Evolutionary conservation across 768 basidiomycete genomes (phyloP).

Genomic region (Termitomyces sp.): DNA sequence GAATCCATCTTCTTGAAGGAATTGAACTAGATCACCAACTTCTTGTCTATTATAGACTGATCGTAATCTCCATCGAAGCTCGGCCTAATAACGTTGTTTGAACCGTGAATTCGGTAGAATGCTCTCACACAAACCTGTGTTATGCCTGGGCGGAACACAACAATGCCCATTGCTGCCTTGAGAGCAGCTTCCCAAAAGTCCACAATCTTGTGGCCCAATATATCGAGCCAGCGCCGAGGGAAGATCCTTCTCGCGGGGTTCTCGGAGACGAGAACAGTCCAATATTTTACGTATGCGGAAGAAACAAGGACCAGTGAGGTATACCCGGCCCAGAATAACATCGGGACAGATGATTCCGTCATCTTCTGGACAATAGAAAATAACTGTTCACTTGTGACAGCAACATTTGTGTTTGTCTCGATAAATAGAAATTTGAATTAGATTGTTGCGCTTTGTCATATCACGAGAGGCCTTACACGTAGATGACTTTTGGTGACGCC

Average conservation of each 20-base stretch:
- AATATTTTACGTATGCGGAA: constrained; percentile 41
- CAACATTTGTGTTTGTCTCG: constrained; percentile 12
- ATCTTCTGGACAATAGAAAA: constrained; percentile 34
- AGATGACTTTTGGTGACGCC: constrained; percentile 36
- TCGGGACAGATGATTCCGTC: constrained; percentile 43
- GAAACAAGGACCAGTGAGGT: constrained; percentile 48
- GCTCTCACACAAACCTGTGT: constrained; percentile 46
- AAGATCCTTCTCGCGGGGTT: constrained; percentile 40
- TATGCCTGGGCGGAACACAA: constrained; percentile 70
- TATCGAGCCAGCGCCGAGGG: constrained; percentile 76
- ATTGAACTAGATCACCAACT: constrained; percentile 53
- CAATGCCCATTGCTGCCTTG: constrained; percentile 58
- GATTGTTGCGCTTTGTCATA: neutral
- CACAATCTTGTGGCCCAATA: constrained; percentile 52
- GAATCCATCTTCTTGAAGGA: constrained; percentile 48
- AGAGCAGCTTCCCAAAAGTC: constrained; percentile 72
- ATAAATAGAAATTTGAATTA: neutral
- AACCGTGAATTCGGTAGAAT: neutral
- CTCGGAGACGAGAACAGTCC: constrained; percentile 53
- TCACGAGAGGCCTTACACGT: constrained; percentile 26
- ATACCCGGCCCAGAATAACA: constrained; percentile 69
- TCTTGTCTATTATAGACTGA: constrained; percentile 75
- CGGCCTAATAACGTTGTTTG: constrained; percentile 35
- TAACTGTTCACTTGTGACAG: constrained; percentile 17
- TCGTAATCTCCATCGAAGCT: constrained; percentile 67